Conservation (phyloP, 495 filamentous ascomycete species). For the Terfezia boudieri region DNA sequence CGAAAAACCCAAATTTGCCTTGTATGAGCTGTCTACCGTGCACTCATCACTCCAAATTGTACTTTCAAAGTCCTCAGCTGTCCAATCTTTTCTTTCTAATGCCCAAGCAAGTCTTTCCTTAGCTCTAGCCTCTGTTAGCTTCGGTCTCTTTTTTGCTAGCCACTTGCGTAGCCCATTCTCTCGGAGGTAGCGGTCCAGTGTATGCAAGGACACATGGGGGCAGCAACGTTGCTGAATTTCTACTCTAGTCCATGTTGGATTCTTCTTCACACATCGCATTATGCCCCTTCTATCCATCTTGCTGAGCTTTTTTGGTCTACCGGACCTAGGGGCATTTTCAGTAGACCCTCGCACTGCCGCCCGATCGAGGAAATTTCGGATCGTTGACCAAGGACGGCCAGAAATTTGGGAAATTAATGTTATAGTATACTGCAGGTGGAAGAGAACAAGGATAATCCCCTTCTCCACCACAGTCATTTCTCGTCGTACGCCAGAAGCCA, state of each 20-base stretch:
- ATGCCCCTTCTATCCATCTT: neutral
- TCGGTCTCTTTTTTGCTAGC: neutral
- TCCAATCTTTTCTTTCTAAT: neutral
- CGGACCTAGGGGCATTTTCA: no score
- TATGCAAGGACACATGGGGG: neutral
- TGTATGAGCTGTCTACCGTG: neutral
- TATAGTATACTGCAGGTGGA: no score
- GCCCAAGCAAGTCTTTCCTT: neutral
- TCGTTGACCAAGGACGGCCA: no score
- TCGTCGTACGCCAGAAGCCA: neutral
- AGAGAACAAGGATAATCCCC: neutral
- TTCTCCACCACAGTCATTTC: neutral
- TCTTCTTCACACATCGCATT: neutral
- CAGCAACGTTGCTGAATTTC: slow-evolving; percentile 14
- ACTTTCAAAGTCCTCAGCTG: neutral
- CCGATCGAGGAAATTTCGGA: no score
- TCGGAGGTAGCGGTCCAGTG: neutral
- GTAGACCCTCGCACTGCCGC: no score
- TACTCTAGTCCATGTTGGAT: neutral
- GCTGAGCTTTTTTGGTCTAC: no score
- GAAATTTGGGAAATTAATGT: no score
- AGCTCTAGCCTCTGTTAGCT: neutral
- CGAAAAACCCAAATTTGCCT: neutral
- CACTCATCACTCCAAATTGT: neutral
- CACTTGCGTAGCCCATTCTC: neutral